These are phyloP conservation scores for Hortiboletus rubellus DNA, from an alignment of 1,284 basidiomycete species.

Conservation along the genomic window DNA sequence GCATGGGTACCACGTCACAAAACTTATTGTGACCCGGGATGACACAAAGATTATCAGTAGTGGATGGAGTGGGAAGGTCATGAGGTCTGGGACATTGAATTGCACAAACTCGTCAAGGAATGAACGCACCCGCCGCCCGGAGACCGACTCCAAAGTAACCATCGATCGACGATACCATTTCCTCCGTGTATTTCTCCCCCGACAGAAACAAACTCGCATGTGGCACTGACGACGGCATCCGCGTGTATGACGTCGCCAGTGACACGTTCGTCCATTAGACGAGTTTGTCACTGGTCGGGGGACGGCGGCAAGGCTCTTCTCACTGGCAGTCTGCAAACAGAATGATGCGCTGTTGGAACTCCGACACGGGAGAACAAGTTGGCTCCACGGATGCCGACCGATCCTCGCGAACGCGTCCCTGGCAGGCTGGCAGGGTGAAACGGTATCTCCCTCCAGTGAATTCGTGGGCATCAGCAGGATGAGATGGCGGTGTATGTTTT, in stretches of 20 bases:
- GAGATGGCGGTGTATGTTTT: not conserved
- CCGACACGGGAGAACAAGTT: not conserved
- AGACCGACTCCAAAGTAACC: accelerated
- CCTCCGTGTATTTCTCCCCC: not conserved
- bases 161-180: accelerated
- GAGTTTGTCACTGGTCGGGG: too few relatives aligned
- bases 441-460: constrained; percentile 3
- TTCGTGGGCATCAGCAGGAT: not conserved
- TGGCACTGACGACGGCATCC: not conserved
- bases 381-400: constrained; percentile 1
- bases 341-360: constrained; percentile 15
- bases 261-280: not conserved
- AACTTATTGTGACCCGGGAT: not conserved
- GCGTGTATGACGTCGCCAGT: constrained; percentile 2
- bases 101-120: not conserved
- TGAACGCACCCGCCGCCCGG: not conserved
- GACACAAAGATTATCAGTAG: constrained; percentile 3
- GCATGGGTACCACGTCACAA: accelerated
- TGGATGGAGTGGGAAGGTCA: not conserved
- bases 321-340: too few relatives aligned
- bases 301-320: too few relatives aligned
- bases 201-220: not conserved
- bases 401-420: constrained; percentile 8
- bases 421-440: too few relatives aligned
- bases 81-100: constrained; percentile 4